phyloP scores from a whole-genome alignment of 1,284 basidiomycete species.

The Sporisorium sorghi region DNA sequence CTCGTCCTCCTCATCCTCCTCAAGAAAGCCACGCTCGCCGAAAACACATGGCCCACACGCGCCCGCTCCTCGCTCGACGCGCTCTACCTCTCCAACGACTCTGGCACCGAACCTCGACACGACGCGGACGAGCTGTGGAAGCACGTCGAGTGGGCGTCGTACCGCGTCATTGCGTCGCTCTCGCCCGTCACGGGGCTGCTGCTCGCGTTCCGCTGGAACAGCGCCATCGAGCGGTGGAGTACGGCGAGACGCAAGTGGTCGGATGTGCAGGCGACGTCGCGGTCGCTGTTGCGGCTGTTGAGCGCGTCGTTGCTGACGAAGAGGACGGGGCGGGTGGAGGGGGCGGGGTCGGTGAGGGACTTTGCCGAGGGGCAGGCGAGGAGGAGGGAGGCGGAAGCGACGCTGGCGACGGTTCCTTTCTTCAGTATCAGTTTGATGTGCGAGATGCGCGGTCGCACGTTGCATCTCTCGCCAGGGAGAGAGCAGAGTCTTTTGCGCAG shows the following conservation, averaged over 20 bases:
- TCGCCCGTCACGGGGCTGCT: slow-evolving; percentile 46
- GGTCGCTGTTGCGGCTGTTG: slow-evolving; percentile 37
- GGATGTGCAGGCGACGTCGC: slow-evolving; percentile 31
- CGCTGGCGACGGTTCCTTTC: slow-evolving; percentile 30
- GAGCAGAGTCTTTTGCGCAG: slow-evolving; percentile 9
- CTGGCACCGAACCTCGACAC: neutral
- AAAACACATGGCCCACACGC: slow-evolving; percentile 6
- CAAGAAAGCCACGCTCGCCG: slow-evolving; percentile 5
- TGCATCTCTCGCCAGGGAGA: slow-evolving; percentile 13
- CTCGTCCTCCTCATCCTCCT: slow-evolving; percentile 26
- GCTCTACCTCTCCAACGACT: neutral
- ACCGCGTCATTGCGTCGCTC: slow-evolving; percentile 34
- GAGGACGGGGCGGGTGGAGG: neutral
- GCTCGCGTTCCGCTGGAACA: slow-evolving; percentile 48
- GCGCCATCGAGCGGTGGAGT: slow-evolving; percentile 46
- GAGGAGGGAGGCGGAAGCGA: slow-evolving; percentile 14
- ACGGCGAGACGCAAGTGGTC: slow-evolving; percentile 43
- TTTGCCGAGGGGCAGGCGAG: slow-evolving; percentile 15
- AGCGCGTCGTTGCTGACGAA: slow-evolving; percentile 17
- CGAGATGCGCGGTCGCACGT: slow-evolving; percentile 32
- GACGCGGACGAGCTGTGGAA: slow-evolving; percentile 25
- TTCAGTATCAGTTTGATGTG: slow-evolving; percentile 50
- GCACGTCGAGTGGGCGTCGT: slow-evolving; percentile 41
- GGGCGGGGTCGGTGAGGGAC: neutral
- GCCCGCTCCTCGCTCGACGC: slow-evolving; percentile 22